phyloP scores from a whole-genome alignment of 208 protist genomes.

The Trypanosoma mega region DNA sequence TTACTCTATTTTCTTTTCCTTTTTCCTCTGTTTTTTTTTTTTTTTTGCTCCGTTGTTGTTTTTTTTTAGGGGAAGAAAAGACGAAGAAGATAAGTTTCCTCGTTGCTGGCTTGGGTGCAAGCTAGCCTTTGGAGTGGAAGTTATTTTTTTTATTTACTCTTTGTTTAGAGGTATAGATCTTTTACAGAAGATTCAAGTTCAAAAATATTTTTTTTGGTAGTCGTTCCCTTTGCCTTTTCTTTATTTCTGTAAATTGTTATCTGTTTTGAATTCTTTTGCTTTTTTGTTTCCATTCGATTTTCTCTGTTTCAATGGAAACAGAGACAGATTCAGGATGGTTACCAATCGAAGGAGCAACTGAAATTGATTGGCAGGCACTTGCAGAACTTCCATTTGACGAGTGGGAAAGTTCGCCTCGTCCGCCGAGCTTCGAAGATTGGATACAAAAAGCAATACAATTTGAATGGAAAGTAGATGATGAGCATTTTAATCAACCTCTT shows the following conservation, averaged over 20 bases:
- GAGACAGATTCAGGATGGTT: neutral
- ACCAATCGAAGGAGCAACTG: neutral
- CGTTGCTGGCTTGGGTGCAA: too few relatives aligned
- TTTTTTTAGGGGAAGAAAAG: too few relatives aligned
- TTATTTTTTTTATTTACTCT: slow-evolving; percentile 1
- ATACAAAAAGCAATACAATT: slow-evolving; percentile 53
- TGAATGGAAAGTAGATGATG: slow-evolving; percentile 48
- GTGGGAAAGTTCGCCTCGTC: slow-evolving; percentile 46
- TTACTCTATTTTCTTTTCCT: slow-evolving; percentile 14
- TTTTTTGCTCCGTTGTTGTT: slow-evolving; percentile 7
- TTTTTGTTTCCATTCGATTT: too few relatives aligned
- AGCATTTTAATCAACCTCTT: slow-evolving; percentile 59
- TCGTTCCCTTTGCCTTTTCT: neutral
- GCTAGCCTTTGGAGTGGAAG: neutral
- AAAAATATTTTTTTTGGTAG: slow-evolving; percentile 7
- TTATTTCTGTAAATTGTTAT: too few relatives aligned
- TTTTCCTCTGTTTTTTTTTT: slow-evolving; percentile 26
- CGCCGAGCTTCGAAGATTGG: slow-evolving; percentile 62
- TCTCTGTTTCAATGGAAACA: neutral
- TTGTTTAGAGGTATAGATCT: neutral
- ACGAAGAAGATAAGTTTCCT: too few relatives aligned
- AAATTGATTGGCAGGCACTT: slow-evolving; percentile 25
- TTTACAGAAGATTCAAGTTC: slow-evolving; percentile 8
- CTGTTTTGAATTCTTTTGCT: slow-evolving; percentile 1
- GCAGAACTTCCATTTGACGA: slow-evolving; percentile 61